These are phyloP conservation scores for Hysterium pulicare DNA, from an alignment of 2,329 filamentous ascomycete species.

Conservation along the genomic window DNA sequence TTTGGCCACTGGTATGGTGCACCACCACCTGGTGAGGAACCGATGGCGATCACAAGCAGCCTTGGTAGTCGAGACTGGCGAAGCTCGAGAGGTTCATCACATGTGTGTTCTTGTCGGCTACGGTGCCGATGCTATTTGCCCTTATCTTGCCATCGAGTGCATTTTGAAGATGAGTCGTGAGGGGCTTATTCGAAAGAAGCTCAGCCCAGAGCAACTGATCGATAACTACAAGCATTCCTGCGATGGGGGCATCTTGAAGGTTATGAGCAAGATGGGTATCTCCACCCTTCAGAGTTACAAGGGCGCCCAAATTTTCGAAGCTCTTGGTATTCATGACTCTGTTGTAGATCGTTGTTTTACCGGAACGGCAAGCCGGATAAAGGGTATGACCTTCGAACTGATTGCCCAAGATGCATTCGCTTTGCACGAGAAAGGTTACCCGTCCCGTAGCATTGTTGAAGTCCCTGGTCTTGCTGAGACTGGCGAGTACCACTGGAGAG, in stretches of 20 bases:
- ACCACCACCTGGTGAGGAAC: conserved; percentile 92
- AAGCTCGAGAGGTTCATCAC: conserved; percentile 95
- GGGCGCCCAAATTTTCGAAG: conserved; percentile 96
- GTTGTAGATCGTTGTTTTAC: conserved; percentile 94
- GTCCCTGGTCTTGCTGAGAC: conserved; percentile 83
- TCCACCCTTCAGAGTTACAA: conserved; percentile 96
- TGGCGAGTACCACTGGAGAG: conserved; percentile 97
- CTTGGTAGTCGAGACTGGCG: conserved; percentile 84
- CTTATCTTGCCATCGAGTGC: conserved; percentile 92
- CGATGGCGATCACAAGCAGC: conserved; percentile 91
- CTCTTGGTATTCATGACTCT: conserved; percentile 84
- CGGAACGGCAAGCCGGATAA: conserved; percentile 90
- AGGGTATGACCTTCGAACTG: conserved; percentile 87
- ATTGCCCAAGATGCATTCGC: conserved; percentile 94
- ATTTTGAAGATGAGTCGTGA: conserved; percentile 96
- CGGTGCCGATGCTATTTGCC: conserved; percentile 90
- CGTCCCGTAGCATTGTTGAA: conserved; percentile 70
- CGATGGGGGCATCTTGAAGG: conserved; percentile 93
- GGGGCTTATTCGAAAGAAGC: conserved; percentile 85
- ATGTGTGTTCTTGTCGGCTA: conserved; percentile 98
- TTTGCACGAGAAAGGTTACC: conserved; percentile 91
- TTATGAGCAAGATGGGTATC: conserved; percentile 99
- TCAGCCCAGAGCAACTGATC: conserved; percentile 77
- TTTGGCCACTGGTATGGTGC: conserved; percentile 86
- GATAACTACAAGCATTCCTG: conserved; percentile 96